phyloP scores from a whole-genome alignment of 2,329 filamentous ascomycete genomes.

The Cytospora piceicola region DNA sequence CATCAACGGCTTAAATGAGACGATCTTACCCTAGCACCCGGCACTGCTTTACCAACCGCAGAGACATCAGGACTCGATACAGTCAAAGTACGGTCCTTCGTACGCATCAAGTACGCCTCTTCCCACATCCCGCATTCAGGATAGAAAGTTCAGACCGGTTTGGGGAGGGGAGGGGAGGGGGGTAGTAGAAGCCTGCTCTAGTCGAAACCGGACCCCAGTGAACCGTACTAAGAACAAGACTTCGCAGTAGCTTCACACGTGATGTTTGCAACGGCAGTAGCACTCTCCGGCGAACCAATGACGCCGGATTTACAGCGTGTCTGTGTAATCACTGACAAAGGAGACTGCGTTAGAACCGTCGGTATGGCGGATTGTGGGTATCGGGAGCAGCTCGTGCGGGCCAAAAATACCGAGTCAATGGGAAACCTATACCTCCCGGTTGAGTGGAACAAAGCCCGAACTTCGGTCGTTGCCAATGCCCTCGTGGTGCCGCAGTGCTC shows the following conservation, averaged over 20 bases:
- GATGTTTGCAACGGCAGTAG: conserved; percentile 4
- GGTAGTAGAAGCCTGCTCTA: too few relatives aligned
- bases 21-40: not conserved
- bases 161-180: too few relatives aligned
- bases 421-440: not conserved
- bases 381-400: not conserved
- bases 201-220: not conserved
- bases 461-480: not conserved
- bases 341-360: conserved; percentile 3
- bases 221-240: not conserved
- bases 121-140: conserved; percentile 18
- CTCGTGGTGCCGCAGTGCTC: not conserved
- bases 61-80: not conserved
- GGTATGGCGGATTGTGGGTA: not conserved
- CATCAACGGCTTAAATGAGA: not conserved
- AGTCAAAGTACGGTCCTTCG: not conserved
- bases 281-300: conserved; percentile 17
- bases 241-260: conserved; percentile 5
- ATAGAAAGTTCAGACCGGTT: not conserved
- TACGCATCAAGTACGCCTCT: not conserved
- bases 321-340: conserved; percentile 26
- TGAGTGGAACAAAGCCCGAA: not conserved
- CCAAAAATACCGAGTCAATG: not conserved
- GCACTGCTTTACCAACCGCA: conserved; percentile 6
- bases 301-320: conserved; percentile 1